Evolutionary conservation across 1,139 yeast species (phyloP).

Genomic region (Kazachstania sp.): DNA sequence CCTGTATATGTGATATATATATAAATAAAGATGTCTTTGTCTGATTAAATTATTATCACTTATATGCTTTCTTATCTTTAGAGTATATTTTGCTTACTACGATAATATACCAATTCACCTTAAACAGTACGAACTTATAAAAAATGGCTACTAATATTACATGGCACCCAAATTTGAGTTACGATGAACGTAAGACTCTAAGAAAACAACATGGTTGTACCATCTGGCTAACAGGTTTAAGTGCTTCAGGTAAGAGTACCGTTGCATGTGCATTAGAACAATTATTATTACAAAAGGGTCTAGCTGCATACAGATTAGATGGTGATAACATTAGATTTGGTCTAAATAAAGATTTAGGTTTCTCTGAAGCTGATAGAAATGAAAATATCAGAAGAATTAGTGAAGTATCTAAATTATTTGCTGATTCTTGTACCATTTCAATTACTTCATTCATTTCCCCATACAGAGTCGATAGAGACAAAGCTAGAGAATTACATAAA

Average conservation of each 20-base stretch:
- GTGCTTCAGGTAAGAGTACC: constrained; percentile 92
- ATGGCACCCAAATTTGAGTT: constrained; percentile 88
- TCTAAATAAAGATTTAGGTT: constrained; percentile 87
- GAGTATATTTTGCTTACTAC: neutral
- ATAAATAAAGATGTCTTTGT: too few species aligned
- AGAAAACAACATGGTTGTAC: constrained; percentile 84
- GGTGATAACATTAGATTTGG: constrained; percentile 96
- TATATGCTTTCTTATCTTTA: neutral
- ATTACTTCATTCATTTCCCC: constrained; percentile 91
- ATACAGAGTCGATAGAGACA: constrained; percentile 71
- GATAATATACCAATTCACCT: neutral
- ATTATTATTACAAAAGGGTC: constrained; percentile 54
- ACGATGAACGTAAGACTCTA: constrained; percentile 62
- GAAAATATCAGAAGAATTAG: constrained; percentile 92
- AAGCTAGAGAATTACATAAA: constrained; percentile 76
- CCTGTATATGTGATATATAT: neutral
- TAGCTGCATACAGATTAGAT: constrained; percentile 78
- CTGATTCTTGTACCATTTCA: constrained; percentile 78
- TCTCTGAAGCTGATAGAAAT: constrained; percentile 82
- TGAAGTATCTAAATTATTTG: constrained; percentile 87
- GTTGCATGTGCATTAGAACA: constrained; percentile 93
- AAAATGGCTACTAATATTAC: constrained; percentile 89
- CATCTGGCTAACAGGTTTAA: constrained; percentile 88
- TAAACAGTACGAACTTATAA: too few species aligned
- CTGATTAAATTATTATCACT: too few species aligned